Conservation (phyloP, 192 early-diverging fungal genomes). For the Coemansia sp. region DNA sequence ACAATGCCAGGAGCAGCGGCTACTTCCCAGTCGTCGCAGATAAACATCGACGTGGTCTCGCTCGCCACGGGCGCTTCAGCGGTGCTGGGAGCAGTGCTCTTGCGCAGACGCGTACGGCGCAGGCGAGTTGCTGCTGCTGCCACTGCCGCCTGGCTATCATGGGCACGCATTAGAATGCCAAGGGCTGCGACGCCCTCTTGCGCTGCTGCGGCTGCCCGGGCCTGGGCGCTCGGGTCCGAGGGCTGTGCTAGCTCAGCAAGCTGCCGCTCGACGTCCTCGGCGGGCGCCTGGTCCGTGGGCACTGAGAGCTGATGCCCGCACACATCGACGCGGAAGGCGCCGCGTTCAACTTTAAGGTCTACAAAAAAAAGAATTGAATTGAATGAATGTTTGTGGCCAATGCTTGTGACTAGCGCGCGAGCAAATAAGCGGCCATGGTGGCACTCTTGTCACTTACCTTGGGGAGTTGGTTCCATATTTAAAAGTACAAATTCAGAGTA, state of each 20-base stretch:
- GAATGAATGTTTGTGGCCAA: background rate
- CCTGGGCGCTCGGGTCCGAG: constrained; percentile 5
- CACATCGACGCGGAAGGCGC: constrained; percentile 48
- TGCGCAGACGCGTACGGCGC: background rate
- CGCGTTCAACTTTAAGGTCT: constrained; percentile 15
- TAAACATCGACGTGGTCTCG: background rate
- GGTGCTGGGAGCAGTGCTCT: background rate
- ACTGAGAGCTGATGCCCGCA: constrained; percentile 45
- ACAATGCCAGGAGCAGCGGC: constrained; percentile 6
- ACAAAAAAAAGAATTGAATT: background rate
- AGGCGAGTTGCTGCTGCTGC: background rate
- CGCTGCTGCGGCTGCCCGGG: constrained; percentile 10
- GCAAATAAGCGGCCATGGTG: background rate
- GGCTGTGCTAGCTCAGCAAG: constrained; percentile 21
- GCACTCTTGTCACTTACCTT: background rate
- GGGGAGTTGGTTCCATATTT: background rate
- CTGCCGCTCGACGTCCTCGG: constrained; percentile 13
- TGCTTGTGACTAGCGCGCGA: too few species aligned
- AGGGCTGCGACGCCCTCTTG: constrained; percentile 15
- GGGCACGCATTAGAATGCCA: constrained; percentile 5
- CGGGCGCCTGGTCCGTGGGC: constrained; percentile 23
- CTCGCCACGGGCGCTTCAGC: background rate
- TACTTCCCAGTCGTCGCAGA: background rate
- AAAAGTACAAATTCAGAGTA: background rate
- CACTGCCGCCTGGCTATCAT: background rate